phyloP scores from a whole-genome alignment of 1,284 basidiomycete species.

The Cerrena zonata region DNA sequence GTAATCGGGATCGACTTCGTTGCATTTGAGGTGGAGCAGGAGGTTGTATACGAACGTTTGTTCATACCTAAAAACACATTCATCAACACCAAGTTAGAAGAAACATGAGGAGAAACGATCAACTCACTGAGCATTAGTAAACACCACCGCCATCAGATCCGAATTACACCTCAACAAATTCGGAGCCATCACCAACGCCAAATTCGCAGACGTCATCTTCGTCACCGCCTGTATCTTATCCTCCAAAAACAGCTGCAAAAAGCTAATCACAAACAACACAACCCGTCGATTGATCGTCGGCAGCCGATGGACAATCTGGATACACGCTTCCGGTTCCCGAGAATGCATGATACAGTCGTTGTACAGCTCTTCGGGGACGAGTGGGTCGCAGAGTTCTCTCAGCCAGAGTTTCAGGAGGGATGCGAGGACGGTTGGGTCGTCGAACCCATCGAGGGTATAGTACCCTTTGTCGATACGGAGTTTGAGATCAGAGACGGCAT shows the following conservation, averaged over 20 bases:
- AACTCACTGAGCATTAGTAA: slow-evolving; percentile 80
- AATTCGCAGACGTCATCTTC: slow-evolving; percentile 81
- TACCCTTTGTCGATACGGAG: slow-evolving; percentile 84
- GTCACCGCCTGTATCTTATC: slow-evolving; percentile 66
- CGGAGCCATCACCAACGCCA: slow-evolving; percentile 82
- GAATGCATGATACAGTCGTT: slow-evolving; percentile 77
- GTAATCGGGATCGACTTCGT: slow-evolving; percentile 69
- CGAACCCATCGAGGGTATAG: slow-evolving; percentile 81
- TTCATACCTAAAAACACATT: slow-evolving; percentile 61
- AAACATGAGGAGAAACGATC: slow-evolving; percentile 6
- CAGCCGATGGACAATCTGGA: slow-evolving; percentile 69
- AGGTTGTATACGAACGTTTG: slow-evolving; percentile 83
- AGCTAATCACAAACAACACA: slow-evolving; percentile 81
- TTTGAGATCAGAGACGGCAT: slow-evolving; percentile 79
- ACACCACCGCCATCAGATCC: slow-evolving; percentile 77
- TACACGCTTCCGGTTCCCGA: slow-evolving; percentile 59
- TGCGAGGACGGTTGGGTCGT: slow-evolving; percentile 83
- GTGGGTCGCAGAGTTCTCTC: slow-evolving; percentile 80
- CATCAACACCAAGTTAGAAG: slow-evolving; percentile 9
- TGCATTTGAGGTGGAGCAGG: slow-evolving; percentile 71
- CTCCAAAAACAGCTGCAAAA: slow-evolving; percentile 81
- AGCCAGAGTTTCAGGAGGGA: slow-evolving; percentile 89
- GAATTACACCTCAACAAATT: slow-evolving; percentile 80
- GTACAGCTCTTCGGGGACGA: slow-evolving; percentile 82
- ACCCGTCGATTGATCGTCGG: slow-evolving; percentile 82